These are phyloP conservation scores for Suillus brevipes DNA, from an alignment of 768 basidiomycete genomes.

Conservation along the genomic window DNA sequence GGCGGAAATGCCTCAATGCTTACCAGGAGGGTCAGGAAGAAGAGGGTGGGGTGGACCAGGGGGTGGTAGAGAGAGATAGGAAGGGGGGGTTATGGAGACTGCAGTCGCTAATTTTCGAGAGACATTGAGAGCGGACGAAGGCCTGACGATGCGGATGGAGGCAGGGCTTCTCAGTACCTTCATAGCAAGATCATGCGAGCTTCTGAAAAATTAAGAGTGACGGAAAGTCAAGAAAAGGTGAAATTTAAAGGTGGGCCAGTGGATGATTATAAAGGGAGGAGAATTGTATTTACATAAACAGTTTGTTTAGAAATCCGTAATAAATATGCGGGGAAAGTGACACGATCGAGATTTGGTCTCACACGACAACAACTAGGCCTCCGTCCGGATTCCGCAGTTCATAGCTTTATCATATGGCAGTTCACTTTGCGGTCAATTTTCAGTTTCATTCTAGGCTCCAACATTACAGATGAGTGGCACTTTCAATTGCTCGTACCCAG, in stretches of 20 bases:
- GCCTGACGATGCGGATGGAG: slow-evolving; percentile 9
- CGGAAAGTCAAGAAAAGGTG: slow-evolving; percentile 10
- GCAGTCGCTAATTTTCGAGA: slow-evolving; percentile 12
- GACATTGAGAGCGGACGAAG: slow-evolving; percentile 4
- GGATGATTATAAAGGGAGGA: slow-evolving; percentile 5
- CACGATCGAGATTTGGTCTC: slow-evolving; percentile 9
- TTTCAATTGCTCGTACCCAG: too few relatives aligned
- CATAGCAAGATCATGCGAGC: slow-evolving; percentile 13
- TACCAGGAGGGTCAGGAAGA: slow-evolving; percentile 4
- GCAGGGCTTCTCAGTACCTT: slow-evolving; percentile 6
- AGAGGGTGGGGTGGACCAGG: slow-evolving; percentile 5
- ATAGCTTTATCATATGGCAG: background rate
- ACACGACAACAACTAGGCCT: background rate
- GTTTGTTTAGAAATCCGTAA: background rate
- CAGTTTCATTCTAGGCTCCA: background rate
- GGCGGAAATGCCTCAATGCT: background rate
- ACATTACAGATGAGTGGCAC: background rate
- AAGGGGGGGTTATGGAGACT: slow-evolving; percentile 13
- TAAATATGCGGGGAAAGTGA: slow-evolving; percentile 17
- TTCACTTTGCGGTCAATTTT: background rate
- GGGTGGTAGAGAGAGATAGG: slow-evolving; percentile 14
- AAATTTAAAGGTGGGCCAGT: slow-evolving; percentile 6
- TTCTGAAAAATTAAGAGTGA: background rate
- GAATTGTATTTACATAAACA: background rate
- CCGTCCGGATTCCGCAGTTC: background rate